Evolutionary conservation across 2,329 filamentous ascomycete genomes (phyloP), one percentile per base, ranked within the genome.

Genomic region (Fusarium sp.): DNA sequence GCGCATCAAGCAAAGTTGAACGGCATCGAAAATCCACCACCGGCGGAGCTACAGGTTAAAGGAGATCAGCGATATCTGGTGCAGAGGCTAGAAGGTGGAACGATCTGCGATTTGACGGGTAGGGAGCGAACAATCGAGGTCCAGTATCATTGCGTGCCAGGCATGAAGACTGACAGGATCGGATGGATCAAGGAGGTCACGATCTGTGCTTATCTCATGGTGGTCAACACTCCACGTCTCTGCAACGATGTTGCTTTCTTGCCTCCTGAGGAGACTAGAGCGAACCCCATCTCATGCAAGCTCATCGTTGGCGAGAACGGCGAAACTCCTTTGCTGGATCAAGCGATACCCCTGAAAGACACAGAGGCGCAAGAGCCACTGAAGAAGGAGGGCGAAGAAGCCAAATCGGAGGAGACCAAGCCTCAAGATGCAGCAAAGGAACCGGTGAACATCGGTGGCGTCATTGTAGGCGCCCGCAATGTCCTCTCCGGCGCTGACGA

Each of bases 101-200:
- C 94, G 0, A 83, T 91, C 27, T 98, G 95, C 81, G 95, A 98
- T 80, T 82, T 97, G 74, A 98, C 95, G 2, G 92, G 92, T 35
- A 90, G 91, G 64, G 89, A 93, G 69, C 89, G 95, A 54, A 94
- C 91, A 73, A 92, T 97, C 71, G 95, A 98, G 80, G 89, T 98
- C 13, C 92, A 94, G 74, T 90, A 90, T 73, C 88, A 90, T 78
- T 97, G 94, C 83, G 91, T 93, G 75, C 93, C 93, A 0, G 91
- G 92, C 52, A 85, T 90, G 35, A 88, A 88, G 5, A 85, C 84
- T 49, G 91, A 97, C 79, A 89, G 91, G 50, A 97, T 98, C 75
- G 92, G 91, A 45, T 94, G 93, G 90, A 97, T 98, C 81, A 97
- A 97, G 80, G 95, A 98, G 80, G 90, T 95, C 3, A 92, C 92